Conservation (phyloP, 805 yeast species). For the Huiozyma sinensis region DNA sequence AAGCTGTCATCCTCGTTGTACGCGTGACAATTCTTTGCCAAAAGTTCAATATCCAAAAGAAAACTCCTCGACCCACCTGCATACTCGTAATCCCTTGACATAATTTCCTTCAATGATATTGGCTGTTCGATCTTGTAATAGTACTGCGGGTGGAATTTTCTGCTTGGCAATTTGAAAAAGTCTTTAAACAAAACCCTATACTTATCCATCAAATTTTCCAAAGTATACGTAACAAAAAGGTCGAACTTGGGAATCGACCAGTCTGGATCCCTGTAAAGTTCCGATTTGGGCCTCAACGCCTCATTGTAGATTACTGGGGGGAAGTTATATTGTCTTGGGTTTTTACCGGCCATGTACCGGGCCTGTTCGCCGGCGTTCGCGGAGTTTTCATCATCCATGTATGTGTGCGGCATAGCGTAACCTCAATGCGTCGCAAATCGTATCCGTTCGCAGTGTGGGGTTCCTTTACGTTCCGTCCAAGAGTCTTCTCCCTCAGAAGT, state of each 20-base stretch:
- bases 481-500: too few relatives aligned
- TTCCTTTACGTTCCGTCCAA: too few relatives aligned
- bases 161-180: conserved; percentile 64
- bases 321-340: conserved; percentile 18
- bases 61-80: conserved; percentile 31
- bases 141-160: conserved; percentile 71
- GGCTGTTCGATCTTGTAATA: conserved; percentile 55
- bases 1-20: conserved; percentile 60
- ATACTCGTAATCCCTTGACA: conserved; percentile 28
- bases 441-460: too few relatives aligned
- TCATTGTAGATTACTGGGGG: conserved; percentile 18
- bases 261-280: conserved; percentile 20
- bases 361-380: conserved; percentile 2
- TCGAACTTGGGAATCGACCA: conserved; percentile 28
- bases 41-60: conserved; percentile 48
- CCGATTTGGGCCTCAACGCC: conserved; percentile 25
- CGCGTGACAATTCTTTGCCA: conserved; percentile 60
- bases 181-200: conserved; percentile 31
- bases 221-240: conserved; percentile 20
- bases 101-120: conserved; percentile 59
- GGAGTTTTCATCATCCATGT: too few relatives aligned
- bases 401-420: too few relatives aligned
- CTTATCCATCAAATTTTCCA: conserved; percentile 21
- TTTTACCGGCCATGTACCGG: conserved; percentile 26
- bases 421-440: too few relatives aligned